Base-by-base conservation (phyloP, 495 filamentous ascomycete genomes). In the Talaromyces nanjingensis region DNA sequence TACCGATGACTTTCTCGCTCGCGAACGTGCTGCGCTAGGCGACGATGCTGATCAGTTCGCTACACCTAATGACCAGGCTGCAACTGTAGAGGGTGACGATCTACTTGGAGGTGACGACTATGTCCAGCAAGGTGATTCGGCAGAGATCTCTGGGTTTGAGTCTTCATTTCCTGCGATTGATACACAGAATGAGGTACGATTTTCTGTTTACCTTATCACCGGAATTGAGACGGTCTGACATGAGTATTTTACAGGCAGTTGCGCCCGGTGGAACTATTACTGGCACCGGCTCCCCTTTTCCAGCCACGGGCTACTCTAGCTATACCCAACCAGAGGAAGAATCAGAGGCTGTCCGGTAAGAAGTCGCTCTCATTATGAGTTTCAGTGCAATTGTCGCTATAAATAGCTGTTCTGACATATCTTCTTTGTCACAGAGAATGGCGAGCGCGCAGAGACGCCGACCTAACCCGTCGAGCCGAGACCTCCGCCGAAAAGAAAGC, bases 31-130 rank as follows among this genome's bases (percentile, higher is more conserved):
- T 5, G 78, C 87, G 14, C 85, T 98, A 3, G 94, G 94, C 59
- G 96, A 96, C 68, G 93, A 97, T 72, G 94, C 94, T 58, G 83
- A 89, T 64, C 91, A 92, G 79, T 98, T 98, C 72, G 85, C 90
- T 47, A 88, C 91, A 24, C 75, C 88, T 56, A 84, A 88, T 70
- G 92, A 97, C 74, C 87, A 85, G 65, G 62, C 66, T 11, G 75
- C 77, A 52, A 75, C 74, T 62, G 82, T 82, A 62, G 80, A 84
- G 58, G 84, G 86, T 68, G 83, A 81, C 56, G 88, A 91, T 71
- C 80, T 97, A 52, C 79, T 96, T 55, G 92, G 90, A 37, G 90
- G 86, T 53, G 85, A 75, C 69, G 77, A 76, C 49, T 66, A 68
- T 64, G 68, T 73, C 52, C 68, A 71, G 34, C 67, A 62, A 24